Conservation (phyloP, 768 basidiomycete genomes). For the Leccinum disarticulatum region DNA sequence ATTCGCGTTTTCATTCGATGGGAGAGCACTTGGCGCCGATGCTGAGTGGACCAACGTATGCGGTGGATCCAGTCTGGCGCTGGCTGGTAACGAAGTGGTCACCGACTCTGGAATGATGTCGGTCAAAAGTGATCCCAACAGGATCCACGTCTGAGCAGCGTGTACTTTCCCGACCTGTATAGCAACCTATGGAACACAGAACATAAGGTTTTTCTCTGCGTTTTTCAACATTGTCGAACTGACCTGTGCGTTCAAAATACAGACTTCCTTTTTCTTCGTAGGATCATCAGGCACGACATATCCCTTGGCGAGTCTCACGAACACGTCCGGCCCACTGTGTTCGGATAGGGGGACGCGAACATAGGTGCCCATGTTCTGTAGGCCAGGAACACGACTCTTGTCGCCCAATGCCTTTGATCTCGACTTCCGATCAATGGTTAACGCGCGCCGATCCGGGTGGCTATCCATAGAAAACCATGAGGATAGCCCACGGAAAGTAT, state of each 20-base stretch:
- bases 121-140: conserved; percentile 57
- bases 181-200: conserved; percentile 45
- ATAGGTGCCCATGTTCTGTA: conserved; percentile 61
- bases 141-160: conserved; percentile 65
- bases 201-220: background rate
- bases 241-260: conserved; percentile 61
- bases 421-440: conserved; percentile 30
- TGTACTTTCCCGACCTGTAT: conserved; percentile 53
- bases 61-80: conserved; percentile 19
- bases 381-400: conserved; percentile 43
- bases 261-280: conserved; percentile 45
- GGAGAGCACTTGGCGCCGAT: conserved; percentile 44
- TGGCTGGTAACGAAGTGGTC: conserved; percentile 26
- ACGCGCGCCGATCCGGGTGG: conserved; percentile 32
- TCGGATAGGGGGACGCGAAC: conserved; percentile 13
- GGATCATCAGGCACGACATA: conserved; percentile 48
- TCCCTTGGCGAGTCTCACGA: conserved; percentile 60
- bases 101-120: conserved; percentile 44
- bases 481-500: background rate
- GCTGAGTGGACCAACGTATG: conserved; percentile 36
- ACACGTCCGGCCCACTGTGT: conserved; percentile 37
- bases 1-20: conserved; percentile 20
- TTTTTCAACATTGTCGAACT: background rate
- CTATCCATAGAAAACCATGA: conserved; percentile 28
- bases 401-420: conserved; percentile 63